Conservation (phyloP, 768 basidiomycete genomes). For the Lactarius hatsudake region DNA sequence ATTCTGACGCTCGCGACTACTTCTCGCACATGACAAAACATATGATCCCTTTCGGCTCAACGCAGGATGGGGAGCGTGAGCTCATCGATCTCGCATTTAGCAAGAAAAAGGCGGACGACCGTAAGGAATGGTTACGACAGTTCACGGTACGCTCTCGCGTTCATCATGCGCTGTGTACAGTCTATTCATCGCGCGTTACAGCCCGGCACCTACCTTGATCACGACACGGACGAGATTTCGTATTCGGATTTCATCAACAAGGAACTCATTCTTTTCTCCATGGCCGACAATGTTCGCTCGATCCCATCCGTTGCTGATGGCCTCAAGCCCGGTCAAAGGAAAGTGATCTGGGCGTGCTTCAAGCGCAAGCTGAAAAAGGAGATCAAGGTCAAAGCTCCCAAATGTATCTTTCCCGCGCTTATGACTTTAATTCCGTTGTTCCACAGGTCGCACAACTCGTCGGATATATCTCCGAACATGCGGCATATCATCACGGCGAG, state of each 20-base stretch:
- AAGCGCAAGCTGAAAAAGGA: conserved; percentile 90
- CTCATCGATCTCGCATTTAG: conserved; percentile 98
- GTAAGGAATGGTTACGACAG: conserved; percentile 96
- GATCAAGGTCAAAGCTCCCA: conserved; percentile 61
- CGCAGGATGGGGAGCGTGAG: conserved; percentile 76
- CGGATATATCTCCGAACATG: conserved; percentile 91
- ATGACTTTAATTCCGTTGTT: neutral
- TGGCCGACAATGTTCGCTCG: conserved; percentile 98
- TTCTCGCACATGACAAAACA: conserved; percentile 92
- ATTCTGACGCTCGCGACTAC: conserved; percentile 88
- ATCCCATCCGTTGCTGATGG: conserved; percentile 95
- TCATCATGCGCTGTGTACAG: neutral
- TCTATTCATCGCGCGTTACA: conserved; percentile 32
- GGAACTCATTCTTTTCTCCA: conserved; percentile 96
- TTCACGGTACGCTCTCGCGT: conserved; percentile 59
- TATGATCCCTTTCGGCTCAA: conserved; percentile 86
- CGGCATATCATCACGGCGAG: conserved; percentile 97
- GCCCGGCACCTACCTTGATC: conserved; percentile 94
- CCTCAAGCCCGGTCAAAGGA: conserved; percentile 95
- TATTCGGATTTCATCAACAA: conserved; percentile 96
- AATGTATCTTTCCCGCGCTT: neutral
- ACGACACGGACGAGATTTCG: conserved; percentile 80
- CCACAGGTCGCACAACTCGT: conserved; percentile 86
- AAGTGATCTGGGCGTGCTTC: conserved; percentile 95
- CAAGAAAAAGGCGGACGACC: conserved; percentile 98